Percentiles rank a stretch among this genome's conserved stretches.
These are phyloP conservation scores for Talaromyces sp. DNA, from an alignment of 2,329 filamentous ascomycete genomes.

Conservation along the genomic window DNA sequence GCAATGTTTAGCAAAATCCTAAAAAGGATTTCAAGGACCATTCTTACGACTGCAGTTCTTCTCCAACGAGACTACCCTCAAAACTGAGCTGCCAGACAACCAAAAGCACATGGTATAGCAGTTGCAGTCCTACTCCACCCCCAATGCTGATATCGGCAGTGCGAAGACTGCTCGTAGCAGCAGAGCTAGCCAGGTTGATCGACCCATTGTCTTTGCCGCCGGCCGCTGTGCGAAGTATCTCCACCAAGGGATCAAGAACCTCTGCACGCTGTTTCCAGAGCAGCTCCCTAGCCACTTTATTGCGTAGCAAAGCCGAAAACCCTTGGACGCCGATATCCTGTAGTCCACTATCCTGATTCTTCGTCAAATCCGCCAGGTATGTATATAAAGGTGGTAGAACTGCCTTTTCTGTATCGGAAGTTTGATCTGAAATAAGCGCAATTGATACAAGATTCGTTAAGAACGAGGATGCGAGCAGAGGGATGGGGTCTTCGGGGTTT, in stretches of 20 bases:
- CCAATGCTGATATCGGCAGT: constrained; percentile 61
- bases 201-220: constrained; percentile 69
- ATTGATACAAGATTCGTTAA: constrained; percentile 73
- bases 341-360: constrained; percentile 80
- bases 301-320: constrained; percentile 80
- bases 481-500: constrained; percentile 81
- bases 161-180: constrained; percentile 54
- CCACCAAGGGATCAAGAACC: constrained; percentile 75
- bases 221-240: constrained; percentile 72
- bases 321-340: constrained; percentile 95
- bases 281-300: constrained; percentile 67
- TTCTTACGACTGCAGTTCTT: constrained; percentile 78
- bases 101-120: constrained; percentile 89
- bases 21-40: not conserved
- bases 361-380: constrained; percentile 79
- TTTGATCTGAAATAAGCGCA: constrained; percentile 59
- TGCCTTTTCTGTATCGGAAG: constrained; percentile 61
- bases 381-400: constrained; percentile 79
- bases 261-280: constrained; percentile 92
- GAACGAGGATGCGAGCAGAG: constrained; percentile 83
- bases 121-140: constrained; percentile 83
- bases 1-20: constrained; percentile 17
- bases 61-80: constrained; percentile 67
- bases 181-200: constrained; percentile 48
- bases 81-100: constrained; percentile 97